Evolutionary conservation across 345 rosid species (phyloP).

Genomic region (Dimocarpus longan): DNA sequence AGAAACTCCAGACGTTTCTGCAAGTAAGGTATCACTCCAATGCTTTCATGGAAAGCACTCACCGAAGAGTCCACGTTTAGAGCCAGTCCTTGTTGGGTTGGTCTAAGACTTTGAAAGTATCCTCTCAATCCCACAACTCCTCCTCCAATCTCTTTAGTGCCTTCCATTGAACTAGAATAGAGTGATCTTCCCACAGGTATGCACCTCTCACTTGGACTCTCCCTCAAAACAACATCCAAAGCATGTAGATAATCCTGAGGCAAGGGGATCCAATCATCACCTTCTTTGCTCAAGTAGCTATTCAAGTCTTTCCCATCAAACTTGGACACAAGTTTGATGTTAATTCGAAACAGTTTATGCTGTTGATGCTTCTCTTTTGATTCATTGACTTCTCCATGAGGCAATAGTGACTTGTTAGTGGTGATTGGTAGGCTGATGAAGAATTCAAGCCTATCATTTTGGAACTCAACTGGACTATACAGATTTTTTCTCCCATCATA

Average conservation of each 20-base stretch:
- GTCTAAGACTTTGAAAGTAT: constrained; percentile 93
- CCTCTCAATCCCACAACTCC: constrained; percentile 93
- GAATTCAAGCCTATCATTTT: constrained; percentile 80
- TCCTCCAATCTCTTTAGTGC: constrained; percentile 81
- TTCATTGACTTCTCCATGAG: constrained; percentile 34
- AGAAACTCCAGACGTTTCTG: constrained; percentile 88
- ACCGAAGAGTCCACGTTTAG: constrained; percentile 90
- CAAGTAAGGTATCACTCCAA: constrained; percentile 82
- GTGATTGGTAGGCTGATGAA: constrained; percentile 87
- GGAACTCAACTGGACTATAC: constrained; percentile 85
- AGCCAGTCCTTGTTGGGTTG: constrained; percentile 91
- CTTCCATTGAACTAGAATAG: constrained; percentile 81
- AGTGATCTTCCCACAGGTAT: constrained; percentile 73
- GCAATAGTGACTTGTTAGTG: constrained; percentile 33
- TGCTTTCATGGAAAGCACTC: constrained; percentile 90
- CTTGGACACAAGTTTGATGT: constrained; percentile 77
- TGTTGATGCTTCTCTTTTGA: constrained; percentile 54
- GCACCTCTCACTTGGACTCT: constrained; percentile 81
- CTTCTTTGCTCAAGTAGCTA: constrained; percentile 65
- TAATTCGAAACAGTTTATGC: constrained; percentile 68
- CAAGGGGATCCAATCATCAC: constrained; percentile 71
- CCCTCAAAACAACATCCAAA: constrained; percentile 86
- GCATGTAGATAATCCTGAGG: constrained; percentile 96
- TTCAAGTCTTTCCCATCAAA: constrained; percentile 72
- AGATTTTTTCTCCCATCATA: constrained; percentile 86